Base-by-base conservation (phyloP, 2,329 filamentous ascomycete genomes). In the Fusarium sp. region DNA sequence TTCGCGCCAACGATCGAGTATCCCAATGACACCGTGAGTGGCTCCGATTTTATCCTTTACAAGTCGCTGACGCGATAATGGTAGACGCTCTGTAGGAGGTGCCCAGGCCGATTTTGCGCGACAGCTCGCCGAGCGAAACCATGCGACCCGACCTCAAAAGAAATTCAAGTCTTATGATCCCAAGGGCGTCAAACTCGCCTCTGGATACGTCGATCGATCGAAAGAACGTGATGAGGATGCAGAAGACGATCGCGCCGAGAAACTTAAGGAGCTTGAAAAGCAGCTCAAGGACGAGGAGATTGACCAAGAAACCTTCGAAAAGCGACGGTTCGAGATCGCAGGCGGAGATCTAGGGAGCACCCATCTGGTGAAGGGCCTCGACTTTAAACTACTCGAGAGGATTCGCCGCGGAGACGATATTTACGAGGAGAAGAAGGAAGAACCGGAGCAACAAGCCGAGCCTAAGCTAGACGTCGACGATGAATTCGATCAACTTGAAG, bases 11-110 rank as follows among this genome's bases (percentile, higher is more conserved):
- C 89, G 89, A 71, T 87, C 91, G 33, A 95, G 88, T 79, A 95
- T 97, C 67, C 93, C 93, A 61, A 97, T 97, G 95, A 97, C 95
- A 51, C 95, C 95, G 90, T 93, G 85, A 74, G 89, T 83, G 11
- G 40, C 8, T 1, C n/a, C 11, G 3, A 10, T 16, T 27, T 2
- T 29, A 2, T 4, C 3, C 3, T 23, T 10, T 3, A 53, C 40
- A 59, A 42, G 31, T 9, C 25, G 57, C 75, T 80, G 58, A 80
- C 71, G 10, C 46, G 27, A 11, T 25, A 51, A 13, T 27, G 63
- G 11, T 62, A 92, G 90, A 13, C 91, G 93, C 55, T 88, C 90
- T 23, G 84, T 93, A 18, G 78, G 74, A 11, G 74, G 75, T n/a
- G 64, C 74, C 4, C 85, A 86, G 57, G 82, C 86, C 58, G 90